Conservation (phyloP, 345 rosid species). For the Citrus reticulata region DNA sequence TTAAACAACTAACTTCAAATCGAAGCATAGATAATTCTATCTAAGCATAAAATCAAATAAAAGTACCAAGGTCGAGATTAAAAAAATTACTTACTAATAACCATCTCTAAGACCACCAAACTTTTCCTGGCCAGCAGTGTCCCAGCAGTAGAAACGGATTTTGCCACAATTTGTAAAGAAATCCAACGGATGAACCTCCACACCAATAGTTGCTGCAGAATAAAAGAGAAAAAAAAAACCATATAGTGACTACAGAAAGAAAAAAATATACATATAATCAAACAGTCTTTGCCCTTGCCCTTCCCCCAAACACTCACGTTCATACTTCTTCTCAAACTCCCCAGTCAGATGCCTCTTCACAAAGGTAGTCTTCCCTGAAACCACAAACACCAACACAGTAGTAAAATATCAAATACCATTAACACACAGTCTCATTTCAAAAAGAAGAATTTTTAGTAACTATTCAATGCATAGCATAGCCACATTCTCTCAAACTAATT, state of each 20-base stretch:
- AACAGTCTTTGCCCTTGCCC: too few relatives aligned
- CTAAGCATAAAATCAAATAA: neutral
- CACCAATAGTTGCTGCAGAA: slow-evolving; percentile 81
- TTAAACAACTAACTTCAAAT: too few relatives aligned
- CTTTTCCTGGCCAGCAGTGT: slow-evolving; percentile 96
- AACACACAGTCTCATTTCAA: neutral
- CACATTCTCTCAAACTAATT: neutral
- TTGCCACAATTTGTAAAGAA: slow-evolving; percentile 92
- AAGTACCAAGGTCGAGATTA: neutral
- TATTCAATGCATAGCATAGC: neutral
- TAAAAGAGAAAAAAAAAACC: neutral
- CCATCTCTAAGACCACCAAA: slow-evolving; percentile 97
- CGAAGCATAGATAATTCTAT: neutral
- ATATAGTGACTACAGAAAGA: neutral
- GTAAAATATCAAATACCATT: neutral
- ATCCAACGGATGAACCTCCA: slow-evolving; percentile 93
- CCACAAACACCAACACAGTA: too few relatives aligned
- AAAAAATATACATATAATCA: neutral
- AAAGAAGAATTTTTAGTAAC: neutral
- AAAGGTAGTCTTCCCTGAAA: slow-evolving; percentile 79
- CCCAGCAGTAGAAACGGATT: slow-evolving; percentile 95
- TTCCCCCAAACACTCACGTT: slow-evolving; percentile 49
- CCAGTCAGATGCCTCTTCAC: slow-evolving; percentile 95
- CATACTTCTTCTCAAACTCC: slow-evolving; percentile 94
- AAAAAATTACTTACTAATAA: slow-evolving; percentile 61